Conservation (phyloP, 2,329 filamentous ascomycete genomes). For the Fusarium decemcellulare region DNA sequence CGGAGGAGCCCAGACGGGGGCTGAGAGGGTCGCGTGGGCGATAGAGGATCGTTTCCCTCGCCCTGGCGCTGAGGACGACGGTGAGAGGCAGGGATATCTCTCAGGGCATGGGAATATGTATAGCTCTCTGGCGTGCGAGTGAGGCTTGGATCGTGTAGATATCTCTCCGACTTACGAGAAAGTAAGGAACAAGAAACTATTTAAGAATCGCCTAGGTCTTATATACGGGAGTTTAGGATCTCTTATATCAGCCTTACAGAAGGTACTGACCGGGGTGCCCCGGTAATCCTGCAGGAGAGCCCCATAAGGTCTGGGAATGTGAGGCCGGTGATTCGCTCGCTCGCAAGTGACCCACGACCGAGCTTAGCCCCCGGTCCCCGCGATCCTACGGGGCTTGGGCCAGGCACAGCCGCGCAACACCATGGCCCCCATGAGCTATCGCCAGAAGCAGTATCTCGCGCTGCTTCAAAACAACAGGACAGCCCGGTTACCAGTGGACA, state of each 20-base stretch:
- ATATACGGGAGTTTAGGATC: too few relatives aligned
- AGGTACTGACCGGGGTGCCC: too few relatives aligned
- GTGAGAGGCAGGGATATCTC: slow-evolving; percentile 46
- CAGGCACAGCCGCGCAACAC: slow-evolving; percentile 10
- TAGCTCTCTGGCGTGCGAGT: slow-evolving; percentile 46
- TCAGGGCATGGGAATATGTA: slow-evolving; percentile 56
- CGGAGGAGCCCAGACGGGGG: slow-evolving; percentile 79
- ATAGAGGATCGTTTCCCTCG: slow-evolving; percentile 68
- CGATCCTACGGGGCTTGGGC: background rate
- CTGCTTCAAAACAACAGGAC: slow-evolving; percentile 9
- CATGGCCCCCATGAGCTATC: background rate
- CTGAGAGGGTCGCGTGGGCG: slow-evolving; percentile 81
- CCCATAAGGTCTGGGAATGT: background rate
- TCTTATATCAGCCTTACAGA: too few relatives aligned
- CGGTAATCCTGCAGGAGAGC: too few relatives aligned
- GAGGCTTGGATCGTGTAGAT: background rate
- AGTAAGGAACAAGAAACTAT: background rate
- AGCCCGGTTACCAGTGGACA: too few relatives aligned
- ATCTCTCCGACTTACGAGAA: background rate
- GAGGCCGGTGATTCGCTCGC: slow-evolving; percentile 12
- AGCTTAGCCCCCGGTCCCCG: background rate
- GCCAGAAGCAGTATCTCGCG: background rate
- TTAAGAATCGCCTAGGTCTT: background rate
- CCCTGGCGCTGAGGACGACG: slow-evolving; percentile 29
- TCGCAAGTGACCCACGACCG: slow-evolving; percentile 30